Percentiles rank a stretch among this genome's conserved stretches.
These are phyloP conservation scores for Apium graveolens DNA, from an alignment of 129 eudicot genomes.

Conservation along the genomic window DNA sequence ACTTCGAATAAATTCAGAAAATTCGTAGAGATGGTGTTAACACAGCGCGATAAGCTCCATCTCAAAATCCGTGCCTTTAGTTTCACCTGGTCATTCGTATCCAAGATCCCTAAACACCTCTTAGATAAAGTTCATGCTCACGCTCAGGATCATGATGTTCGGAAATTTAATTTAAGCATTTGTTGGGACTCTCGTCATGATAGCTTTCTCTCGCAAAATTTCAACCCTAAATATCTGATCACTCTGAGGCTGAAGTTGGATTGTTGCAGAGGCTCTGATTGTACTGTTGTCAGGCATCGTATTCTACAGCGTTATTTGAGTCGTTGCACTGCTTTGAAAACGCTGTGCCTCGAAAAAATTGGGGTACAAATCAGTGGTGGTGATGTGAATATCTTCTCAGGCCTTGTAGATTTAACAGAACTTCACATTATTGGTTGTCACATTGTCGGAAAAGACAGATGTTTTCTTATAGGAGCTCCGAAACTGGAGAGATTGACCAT, in stretches of 20 bases:
- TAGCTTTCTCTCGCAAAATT: too few species aligned
- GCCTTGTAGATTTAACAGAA: neutral
- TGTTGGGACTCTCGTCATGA: too few species aligned
- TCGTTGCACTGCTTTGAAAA: neutral
- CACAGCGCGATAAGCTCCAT: too few species aligned
- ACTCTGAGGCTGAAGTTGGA: neutral
- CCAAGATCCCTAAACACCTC: too few species aligned
- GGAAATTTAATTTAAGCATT: too few species aligned
- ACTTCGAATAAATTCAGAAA: too few species aligned
- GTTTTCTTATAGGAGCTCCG: neutral
- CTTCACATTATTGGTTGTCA: neutral
- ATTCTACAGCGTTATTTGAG: neutral
- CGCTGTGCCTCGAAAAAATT: neutral
- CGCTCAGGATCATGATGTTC: too few species aligned
- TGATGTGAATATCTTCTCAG: neutral
- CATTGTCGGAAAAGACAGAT: neutral
- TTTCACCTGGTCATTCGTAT: too few species aligned
- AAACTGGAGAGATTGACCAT: neutral
- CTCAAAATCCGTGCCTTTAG: too few species aligned
- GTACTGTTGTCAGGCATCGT: neutral
- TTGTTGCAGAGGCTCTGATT: neutral
- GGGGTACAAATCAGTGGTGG: neutral
- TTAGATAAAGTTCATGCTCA: too few species aligned
- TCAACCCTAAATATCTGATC: too few species aligned
- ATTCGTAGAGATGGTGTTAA: too few species aligned